Base-by-base conservation (phyloP, 163 green algal species). In the Chloromonas sp. region DNA sequence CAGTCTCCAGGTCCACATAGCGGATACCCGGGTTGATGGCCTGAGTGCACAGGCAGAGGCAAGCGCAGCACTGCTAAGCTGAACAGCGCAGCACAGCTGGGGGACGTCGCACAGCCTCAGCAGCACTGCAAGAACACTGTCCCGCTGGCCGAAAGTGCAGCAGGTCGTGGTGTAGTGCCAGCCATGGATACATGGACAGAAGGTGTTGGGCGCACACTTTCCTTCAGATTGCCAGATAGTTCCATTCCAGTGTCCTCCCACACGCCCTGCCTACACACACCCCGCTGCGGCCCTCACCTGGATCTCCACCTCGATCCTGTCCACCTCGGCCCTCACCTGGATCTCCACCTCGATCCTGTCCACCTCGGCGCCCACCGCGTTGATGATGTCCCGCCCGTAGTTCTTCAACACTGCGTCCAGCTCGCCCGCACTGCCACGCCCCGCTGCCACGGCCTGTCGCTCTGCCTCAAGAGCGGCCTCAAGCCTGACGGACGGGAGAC, bases 311-410 rank as follows among this genome's bases (percentile, higher is more conserved):
- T 98, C 96, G 14, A 98, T 87, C 13, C 96, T 88, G 87, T 98
- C 96, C 81, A 98, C 94, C 90, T 98, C 96, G 5, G 92, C 95
- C n/a, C 89, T 77, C 11, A 87, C 70, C 87, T 94, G 91, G 78
- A 98, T 96, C 85, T 97, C 93, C 0, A 82, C 82, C 88, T 98
- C 96, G 14, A 98, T 87, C 13, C 96, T 88, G 87, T 98, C 96
- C 81, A 98, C 94, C 90, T 98, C 96, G 5, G 92, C 95, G 0
- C 96, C 96, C 61, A 97, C 90, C 0, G 95, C 95, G 60, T 86
- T 87, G 3, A 97, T 92, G 36, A 97, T 92, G 59, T 94, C 92
- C 8, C 89, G 85, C 5, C 94, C 94, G 78, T 90, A 91, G 59
- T 13, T 78, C 1, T 86, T 86, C 62, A 92, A 11, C 61, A 90